phyloP scores from a whole-genome alignment of 106 monocot genomes.

The Dendrobium officinale region DNA sequence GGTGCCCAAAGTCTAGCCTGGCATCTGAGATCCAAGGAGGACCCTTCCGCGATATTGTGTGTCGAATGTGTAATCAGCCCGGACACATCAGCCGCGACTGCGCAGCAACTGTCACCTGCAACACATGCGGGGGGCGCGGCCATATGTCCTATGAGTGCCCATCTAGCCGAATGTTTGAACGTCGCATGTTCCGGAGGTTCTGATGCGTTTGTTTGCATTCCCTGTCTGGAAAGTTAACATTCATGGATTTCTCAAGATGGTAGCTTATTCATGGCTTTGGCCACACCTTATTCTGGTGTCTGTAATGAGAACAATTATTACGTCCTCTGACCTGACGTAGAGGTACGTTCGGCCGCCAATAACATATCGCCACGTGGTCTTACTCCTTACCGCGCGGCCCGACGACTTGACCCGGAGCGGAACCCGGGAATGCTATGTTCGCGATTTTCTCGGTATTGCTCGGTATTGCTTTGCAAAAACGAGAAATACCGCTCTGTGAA shows the following conservation, averaged over 20 bases:
- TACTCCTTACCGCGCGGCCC: no score
- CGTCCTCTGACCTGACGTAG: no score
- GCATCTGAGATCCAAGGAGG: slow-evolving; percentile 37
- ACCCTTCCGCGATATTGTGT: slow-evolving; percentile 29
- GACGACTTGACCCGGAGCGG: no score
- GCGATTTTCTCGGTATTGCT: no score
- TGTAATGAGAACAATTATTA: no score
- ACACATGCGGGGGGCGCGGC: slow-evolving; percentile 53
- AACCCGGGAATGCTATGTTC: no score
- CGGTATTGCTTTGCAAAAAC: no score
- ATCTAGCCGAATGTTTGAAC: slow-evolving; percentile 32
- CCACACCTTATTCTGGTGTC: no score
- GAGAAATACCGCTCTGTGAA: no score
- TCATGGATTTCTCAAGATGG: not conserved
- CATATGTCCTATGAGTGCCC: slow-evolving; percentile 59
- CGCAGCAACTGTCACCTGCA: slow-evolving; percentile 29
- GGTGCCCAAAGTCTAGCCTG: slow-evolving; percentile 47
- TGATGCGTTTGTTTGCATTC: not conserved
- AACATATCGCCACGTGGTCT: no score
- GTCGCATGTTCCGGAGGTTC: slow-evolving; percentile 34
- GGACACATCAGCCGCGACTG: slow-evolving; percentile 69
- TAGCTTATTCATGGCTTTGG: no score
- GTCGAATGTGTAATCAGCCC: slow-evolving; percentile 54
- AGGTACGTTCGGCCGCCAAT: no score
- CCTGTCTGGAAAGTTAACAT: not conserved